Base-by-base conservation (phyloP, 2,329 filamentous ascomycete genomes). In the Pseudogymnoascus sp. region DNA sequence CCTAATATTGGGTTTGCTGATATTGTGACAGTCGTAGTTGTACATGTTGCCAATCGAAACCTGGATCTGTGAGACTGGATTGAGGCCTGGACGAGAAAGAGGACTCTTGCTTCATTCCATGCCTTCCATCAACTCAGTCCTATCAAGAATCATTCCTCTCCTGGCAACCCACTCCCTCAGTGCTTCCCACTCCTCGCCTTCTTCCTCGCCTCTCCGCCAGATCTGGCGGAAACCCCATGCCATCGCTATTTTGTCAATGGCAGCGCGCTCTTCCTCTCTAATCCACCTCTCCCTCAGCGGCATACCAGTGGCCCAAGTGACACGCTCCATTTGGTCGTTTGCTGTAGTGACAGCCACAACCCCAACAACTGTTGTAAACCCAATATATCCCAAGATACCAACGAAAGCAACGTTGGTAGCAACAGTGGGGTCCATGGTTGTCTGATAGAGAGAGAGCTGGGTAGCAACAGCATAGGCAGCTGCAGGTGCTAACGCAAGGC, bases 241-340 rank as follows among this genome's bases (percentile, higher is more conserved):
- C 66, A 87, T 84, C 0, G 92, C 92, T 62, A 99, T 84, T 70
- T 84, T 86, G 77, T 99, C 94, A 66, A 96, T 79, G 0, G 92
- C 91, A 3, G 87, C 89, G 25, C 94, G 82, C 78, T 99, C 92
- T 66, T 96, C 92, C 73, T 97, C 94, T 35, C 90, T 82, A 61
- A 96, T 74, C 89, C 92, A 97, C 12, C 94, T 83, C 69, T 90
- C 83, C 65, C 88, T 82, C 65, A 97, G 77, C 21, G 90, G 88
- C 35, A 90, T 87, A 9, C 94, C 94, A 0, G 85, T 85, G 7
- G 88, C 81, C 94, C 94, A 99, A 1, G 90, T 92, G 4, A 97
- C 91, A 18, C 94, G 85, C 70, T 88, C 87, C 90, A 97, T 96
- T 75, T 97, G 92, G 73, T 97, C 92, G 74, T 97, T 97, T 64